phyloP scores from a whole-genome alignment of 148 eudicot species.

The Bassia scoparia region DNA sequence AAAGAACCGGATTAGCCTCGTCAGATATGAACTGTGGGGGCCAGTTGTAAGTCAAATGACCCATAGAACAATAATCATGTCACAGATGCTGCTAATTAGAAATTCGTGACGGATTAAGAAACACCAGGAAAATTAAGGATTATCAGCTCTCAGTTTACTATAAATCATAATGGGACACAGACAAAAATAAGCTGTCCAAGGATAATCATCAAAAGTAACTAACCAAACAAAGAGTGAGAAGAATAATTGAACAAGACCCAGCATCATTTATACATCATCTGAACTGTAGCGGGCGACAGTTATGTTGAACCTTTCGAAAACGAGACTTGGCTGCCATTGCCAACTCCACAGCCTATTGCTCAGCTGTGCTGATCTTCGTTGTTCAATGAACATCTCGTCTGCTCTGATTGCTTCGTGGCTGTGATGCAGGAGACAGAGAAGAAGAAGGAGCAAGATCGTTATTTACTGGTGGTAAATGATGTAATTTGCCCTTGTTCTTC shows the following conservation, averaged over 20 bases:
- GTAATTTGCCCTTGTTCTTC: slow-evolving; percentile 24
- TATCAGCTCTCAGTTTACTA: neutral
- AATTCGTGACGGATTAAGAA: slow-evolving; percentile 8
- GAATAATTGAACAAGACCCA: slow-evolving; percentile 46
- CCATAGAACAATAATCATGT: slow-evolving; percentile 52
- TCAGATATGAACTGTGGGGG: slow-evolving; percentile 43
- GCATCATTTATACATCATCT: slow-evolving; percentile 30
- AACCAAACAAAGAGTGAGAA: slow-evolving; percentile 56
- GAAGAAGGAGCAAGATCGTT: slow-evolving; percentile 5
- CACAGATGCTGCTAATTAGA: slow-evolving; percentile 43
- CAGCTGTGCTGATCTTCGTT: slow-evolving; percentile 17
- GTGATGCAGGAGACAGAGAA: slow-evolving; percentile 23
- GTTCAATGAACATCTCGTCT: slow-evolving; percentile 21
- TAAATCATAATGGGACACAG: neutral
- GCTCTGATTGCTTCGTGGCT: slow-evolving; percentile 26
- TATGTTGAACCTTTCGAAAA: slow-evolving; percentile 23
- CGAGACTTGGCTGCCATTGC: slow-evolving; percentile 11
- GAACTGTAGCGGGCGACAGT: slow-evolving; percentile 19
- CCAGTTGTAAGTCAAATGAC: slow-evolving; percentile 39
- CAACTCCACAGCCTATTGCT: neutral
- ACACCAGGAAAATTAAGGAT: slow-evolving; percentile 4
- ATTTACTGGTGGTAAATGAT: neutral
- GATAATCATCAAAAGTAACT: slow-evolving; percentile 3
- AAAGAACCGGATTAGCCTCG: slow-evolving; percentile 39
- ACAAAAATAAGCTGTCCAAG: too few relatives aligned